Evolutionary conservation across 805 yeast genomes (phyloP), one percentile per base, ranked within the genome.

Genomic region (Candida suzukii): DNA sequence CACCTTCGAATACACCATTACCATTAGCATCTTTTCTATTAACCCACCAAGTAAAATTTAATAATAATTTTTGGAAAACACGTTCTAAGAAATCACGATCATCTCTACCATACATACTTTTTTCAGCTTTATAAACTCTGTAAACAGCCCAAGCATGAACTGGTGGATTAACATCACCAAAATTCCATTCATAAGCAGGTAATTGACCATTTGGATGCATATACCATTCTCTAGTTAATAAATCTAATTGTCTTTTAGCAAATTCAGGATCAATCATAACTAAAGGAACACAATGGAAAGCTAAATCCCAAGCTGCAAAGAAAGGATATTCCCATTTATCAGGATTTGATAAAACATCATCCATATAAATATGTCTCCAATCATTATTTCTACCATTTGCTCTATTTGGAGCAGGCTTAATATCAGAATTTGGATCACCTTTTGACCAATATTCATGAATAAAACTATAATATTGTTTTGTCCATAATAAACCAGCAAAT

Each of bases 171-270:
- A 90, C 95, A 61, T 88, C 97, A 46, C 84, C 70, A 55, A 88
- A 88, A 60, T 90, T 88, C 97, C 97, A 88, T 63, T 88, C 97
- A 60, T 88, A 88, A 13, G 96, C 96, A 0, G 97, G 96, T 48
- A 88, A 78, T 63, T 90, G 96, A n/a, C 97, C 97, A 59, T 88
- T 88, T 36, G 96, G 96, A 58, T 91, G 96, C 95, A 88, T 87
- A 58, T 88, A 88, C 96, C 96, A 88, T 63, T 88, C 97, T 56
- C 96, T 74, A 25, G 95, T 83, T 58, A 88, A 67, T 43, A 88
- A 67, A 58, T 83, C 95, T 51, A 88, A 72, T 64, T 88, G 96
- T 52, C 77, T 81, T 61, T 88, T 88, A 28, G 96, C 95, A 66
- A 86, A 88, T 41, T 76, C 87, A 2, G 96, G 95, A 60, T 88